phyloP scores from a whole-genome alignment of 257 asterid species.

The Solanum raphanifolium region DNA sequence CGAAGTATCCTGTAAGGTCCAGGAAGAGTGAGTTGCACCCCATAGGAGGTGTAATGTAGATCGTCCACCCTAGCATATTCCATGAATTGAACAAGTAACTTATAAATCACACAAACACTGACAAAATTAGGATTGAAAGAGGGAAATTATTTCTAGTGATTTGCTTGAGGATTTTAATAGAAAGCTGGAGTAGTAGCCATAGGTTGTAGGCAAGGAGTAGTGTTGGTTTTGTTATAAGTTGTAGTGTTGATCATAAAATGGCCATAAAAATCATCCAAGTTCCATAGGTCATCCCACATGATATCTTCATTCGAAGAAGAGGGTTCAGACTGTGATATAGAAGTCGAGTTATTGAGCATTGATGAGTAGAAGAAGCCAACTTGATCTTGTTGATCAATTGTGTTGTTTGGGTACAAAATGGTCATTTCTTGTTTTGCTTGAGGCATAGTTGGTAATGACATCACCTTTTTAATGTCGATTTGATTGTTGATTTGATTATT shows the following conservation, averaged over 20 bases:
- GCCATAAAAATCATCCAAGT: slow-evolving; percentile 46
- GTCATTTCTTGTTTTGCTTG: slow-evolving; percentile 30
- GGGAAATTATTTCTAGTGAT: background rate
- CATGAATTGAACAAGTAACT: background rate
- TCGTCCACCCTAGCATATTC: background rate
- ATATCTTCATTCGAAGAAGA: slow-evolving; percentile 27
- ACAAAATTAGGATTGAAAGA: background rate
- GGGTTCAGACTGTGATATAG: slow-evolving; percentile 15
- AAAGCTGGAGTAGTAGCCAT: slow-evolving; percentile 15
- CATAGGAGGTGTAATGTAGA: background rate
- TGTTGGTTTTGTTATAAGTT: slow-evolving; percentile 16
- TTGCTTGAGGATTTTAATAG: slow-evolving; percentile 10
- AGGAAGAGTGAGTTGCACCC: background rate
- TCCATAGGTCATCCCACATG: slow-evolving; percentile 66
- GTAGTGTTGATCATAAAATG: slow-evolving; percentile 8
- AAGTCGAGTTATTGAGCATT: slow-evolving; percentile 22
- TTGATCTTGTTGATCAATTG: slow-evolving; percentile 5
- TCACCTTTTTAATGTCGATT: slow-evolving; percentile 28
- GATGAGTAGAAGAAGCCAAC: slow-evolving; percentile 24
- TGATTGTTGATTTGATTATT: slow-evolving; percentile 16
- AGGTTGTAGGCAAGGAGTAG: background rate
- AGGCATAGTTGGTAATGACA: slow-evolving; percentile 19
- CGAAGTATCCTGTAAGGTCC: background rate
- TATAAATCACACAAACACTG: background rate
- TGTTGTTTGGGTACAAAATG: background rate